These are phyloP conservation scores for Lathyrus sativus DNA, from an alignment of 306 rosid genomes.

Conservation along the genomic window DNA sequence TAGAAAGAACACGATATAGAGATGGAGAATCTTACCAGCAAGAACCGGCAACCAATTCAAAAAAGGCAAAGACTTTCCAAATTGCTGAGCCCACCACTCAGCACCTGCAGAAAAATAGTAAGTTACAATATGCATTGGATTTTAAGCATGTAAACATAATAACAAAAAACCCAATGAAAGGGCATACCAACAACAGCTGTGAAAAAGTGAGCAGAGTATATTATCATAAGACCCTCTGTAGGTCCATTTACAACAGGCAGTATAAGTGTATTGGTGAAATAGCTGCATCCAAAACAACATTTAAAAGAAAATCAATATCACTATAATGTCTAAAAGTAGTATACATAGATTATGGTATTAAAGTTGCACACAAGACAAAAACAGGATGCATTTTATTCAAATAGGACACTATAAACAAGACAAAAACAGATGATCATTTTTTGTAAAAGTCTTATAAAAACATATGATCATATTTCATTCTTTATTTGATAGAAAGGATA, in stretches of 20 bases:
- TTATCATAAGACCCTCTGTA: slow-evolving; percentile 93
- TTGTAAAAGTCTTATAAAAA: too few species aligned
- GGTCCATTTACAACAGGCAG: slow-evolving; percentile 94
- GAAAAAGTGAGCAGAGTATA: slow-evolving; percentile 70
- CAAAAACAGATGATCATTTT: too few species aligned
- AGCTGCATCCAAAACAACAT: slow-evolving; percentile 60
- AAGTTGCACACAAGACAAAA: too few species aligned
- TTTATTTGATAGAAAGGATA: too few species aligned
- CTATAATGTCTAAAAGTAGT: neutral
- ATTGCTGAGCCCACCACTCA: slow-evolving; percentile 84
- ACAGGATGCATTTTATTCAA: too few species aligned
- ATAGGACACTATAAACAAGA: too few species aligned
- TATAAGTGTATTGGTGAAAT: slow-evolving; percentile 83
- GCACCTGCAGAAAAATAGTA: slow-evolving; percentile 59
- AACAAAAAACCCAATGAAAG: slow-evolving; percentile 19
- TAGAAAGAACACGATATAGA: neutral
- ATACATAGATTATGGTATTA: slow-evolving; percentile 11
- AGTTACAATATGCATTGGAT: slow-evolving; percentile 10
- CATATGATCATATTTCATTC: too few species aligned
- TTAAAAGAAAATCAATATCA: slow-evolving; percentile 37
- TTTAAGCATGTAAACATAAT: slow-evolving; percentile 1
- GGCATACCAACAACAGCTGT: slow-evolving; percentile 86
- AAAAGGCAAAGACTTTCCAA: slow-evolving; percentile 72
- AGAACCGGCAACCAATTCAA: slow-evolving; percentile 76
- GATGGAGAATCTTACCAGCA: slow-evolving; percentile 52